These are phyloP conservation scores for Neofusicoccum umdonicola DNA, from an alignment of 2,329 filamentous ascomycete species.

Conservation along the genomic window DNA sequence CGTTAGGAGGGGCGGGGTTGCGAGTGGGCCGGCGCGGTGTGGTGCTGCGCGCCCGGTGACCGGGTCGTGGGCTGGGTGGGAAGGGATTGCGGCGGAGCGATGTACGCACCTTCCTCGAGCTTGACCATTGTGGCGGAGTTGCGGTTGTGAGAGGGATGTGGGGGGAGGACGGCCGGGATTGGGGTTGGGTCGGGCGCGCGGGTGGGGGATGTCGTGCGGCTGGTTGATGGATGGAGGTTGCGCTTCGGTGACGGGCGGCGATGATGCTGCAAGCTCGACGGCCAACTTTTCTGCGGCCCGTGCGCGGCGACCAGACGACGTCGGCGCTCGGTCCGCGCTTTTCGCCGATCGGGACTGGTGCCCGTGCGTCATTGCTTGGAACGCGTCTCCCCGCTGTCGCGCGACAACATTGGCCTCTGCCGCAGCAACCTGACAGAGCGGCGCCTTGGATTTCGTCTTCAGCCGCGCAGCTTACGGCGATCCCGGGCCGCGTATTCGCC, in stretches of 20 bases:
- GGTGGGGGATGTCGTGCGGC: neutral
- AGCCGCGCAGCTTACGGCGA: no score
- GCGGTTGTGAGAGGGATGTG: neutral
- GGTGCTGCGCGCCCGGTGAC: neutral
- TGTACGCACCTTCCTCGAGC: constrained; percentile 67
- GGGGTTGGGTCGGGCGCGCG: neutral
- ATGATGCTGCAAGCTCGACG: constrained; percentile 11
- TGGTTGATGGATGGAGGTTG: constrained; percentile 1
- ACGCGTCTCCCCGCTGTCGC: constrained; percentile 5
- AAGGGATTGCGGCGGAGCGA: neutral
- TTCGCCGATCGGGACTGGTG: neutral
- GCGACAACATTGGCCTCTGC: neutral
- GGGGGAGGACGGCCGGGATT: neutral
- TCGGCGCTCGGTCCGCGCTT: constrained; percentile 3
- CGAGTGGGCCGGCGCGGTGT: neutral
- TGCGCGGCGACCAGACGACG: neutral
- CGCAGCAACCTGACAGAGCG: neutral
- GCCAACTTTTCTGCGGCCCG: constrained; percentile 11
- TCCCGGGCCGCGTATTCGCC: no score
- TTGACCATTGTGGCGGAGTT: constrained; percentile 72
- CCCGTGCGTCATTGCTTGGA: neutral
- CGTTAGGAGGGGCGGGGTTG: neutral
- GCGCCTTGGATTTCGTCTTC: neutral
- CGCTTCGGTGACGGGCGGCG: neutral
- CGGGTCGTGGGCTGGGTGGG: neutral